Conservation (phyloP, 2,329 filamentous ascomycete species). For the Ophiognomonia clavigignenti-juglandacearum region DNA sequence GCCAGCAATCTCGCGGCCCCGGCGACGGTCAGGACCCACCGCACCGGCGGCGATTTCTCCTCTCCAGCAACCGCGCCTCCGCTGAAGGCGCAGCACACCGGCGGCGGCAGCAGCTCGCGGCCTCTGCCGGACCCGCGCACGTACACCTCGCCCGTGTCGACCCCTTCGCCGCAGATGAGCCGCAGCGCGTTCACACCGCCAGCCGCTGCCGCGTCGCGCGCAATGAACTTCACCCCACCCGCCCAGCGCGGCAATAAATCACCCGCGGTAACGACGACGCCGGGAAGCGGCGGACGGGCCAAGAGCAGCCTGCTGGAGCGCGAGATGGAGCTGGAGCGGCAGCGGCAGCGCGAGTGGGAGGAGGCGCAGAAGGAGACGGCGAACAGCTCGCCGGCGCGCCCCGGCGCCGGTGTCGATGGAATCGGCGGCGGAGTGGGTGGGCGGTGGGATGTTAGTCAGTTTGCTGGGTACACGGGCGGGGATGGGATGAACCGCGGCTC, state of each 20-base stretch:
- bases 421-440: slow-evolving; percentile 63
- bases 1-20: slow-evolving; percentile 19
- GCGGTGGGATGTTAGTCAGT: slow-evolving; percentile 72
- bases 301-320: slow-evolving; percentile 69
- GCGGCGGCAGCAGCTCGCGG: slow-evolving; percentile 34
- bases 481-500: slow-evolving; percentile 66
- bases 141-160: slow-evolving; percentile 22
- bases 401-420: slow-evolving; percentile 52
- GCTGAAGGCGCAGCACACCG: slow-evolving; percentile 34
- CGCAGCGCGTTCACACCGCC: no score
- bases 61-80: slow-evolving; percentile 12
- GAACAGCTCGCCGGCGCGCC: slow-evolving; percentile 39
- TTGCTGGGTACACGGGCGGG: slow-evolving; percentile 69
- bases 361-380: slow-evolving; percentile 63
- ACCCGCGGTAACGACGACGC: no score
- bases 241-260: slow-evolving; percentile 37
- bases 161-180: slow-evolving; percentile 25
- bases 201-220: slow-evolving; percentile 58
- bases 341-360: slow-evolving; percentile 77
- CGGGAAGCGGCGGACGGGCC: slow-evolving; percentile 59
- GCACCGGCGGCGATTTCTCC: slow-evolving; percentile 22
- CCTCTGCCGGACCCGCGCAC: slow-evolving; percentile 47
- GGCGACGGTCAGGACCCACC: slow-evolving; percentile 26
- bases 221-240: slow-evolving; percentile 51
- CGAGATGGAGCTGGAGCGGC: slow-evolving; percentile 75